Percentiles rank a stretch among this genome's conserved stretches.
Conservation (phyloP, 2,329 filamentous ascomycete species). For the Verticillium longisporum region DNA sequence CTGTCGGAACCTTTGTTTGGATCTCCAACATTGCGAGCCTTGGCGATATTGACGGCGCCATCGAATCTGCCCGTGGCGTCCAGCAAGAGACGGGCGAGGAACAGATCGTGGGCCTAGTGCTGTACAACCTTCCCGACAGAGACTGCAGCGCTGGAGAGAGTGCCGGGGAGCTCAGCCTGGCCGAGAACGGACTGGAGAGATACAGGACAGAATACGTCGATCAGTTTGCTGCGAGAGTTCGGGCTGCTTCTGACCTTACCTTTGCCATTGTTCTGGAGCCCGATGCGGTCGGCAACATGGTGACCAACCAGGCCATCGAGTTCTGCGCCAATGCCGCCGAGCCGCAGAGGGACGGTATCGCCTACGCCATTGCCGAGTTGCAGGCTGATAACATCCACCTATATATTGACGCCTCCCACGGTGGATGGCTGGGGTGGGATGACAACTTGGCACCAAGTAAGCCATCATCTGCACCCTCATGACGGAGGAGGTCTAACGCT, state of each 20-base stretch:
- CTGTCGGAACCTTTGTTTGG: constrained; percentile 35
- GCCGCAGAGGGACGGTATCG: constrained; percentile 33
- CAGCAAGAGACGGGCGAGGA: constrained; percentile 25
- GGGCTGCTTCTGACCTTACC: constrained; percentile 26
- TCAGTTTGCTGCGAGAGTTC: constrained; percentile 28
- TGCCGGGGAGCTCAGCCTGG: constrained; percentile 30
- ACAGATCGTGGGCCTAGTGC: constrained; percentile 33
- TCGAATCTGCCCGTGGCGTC: constrained; percentile 26
- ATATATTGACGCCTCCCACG: constrained; percentile 34
- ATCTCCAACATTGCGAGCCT: constrained; percentile 28
- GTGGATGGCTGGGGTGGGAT: constrained; percentile 35
- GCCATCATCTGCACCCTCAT: not conserved
- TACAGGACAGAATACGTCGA: constrained; percentile 34
- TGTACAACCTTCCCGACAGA: constrained; percentile 37
- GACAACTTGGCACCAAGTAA: constrained; percentile 28
- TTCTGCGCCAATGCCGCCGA: constrained; percentile 29
- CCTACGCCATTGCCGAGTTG: constrained; percentile 30
- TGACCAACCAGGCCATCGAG: constrained; percentile 29
- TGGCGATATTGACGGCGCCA: constrained; percentile 28
- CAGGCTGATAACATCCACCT: constrained; percentile 29
- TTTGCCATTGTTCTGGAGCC: constrained; percentile 38
- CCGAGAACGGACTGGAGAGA: constrained; percentile 25
- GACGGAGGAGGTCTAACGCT: constrained; percentile 4
- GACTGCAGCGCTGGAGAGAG: constrained; percentile 37
- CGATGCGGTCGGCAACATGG: constrained; percentile 33